phyloP scores from a whole-genome alignment of 768 basidiomycete species.

The Tricholoma saponaceum region DNA sequence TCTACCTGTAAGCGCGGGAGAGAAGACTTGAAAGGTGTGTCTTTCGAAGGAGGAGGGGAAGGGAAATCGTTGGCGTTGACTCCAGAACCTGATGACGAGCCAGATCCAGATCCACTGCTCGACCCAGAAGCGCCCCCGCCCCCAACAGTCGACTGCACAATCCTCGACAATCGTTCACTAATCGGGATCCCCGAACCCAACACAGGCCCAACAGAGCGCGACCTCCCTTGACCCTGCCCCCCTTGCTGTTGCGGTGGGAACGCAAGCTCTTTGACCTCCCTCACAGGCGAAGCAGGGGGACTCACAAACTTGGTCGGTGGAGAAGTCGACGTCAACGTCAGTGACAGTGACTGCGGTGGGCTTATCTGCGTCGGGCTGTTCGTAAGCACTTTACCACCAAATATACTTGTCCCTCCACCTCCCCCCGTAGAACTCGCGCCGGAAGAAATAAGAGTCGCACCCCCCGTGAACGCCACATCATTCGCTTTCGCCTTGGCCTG shows the following conservation, averaged over 20 bases:
- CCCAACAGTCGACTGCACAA: conserved; percentile 25
- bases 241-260: background rate
- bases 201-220: no score
- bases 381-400: conserved; percentile 5
- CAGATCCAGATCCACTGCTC: background rate
- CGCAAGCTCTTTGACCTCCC: conserved; percentile 12
- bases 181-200: conserved; percentile 31
- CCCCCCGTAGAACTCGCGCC: background rate
- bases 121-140: background rate
- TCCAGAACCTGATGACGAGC: background rate
- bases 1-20: background rate
- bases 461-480: conserved; percentile 35
- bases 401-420: background rate
- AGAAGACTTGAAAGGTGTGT: no score
- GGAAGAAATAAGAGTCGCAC: conserved; percentile 23
- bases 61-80: background rate
- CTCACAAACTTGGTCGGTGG: conserved; percentile 34
- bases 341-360: background rate
- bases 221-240: no score
- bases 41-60: background rate
- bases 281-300: conserved; percentile 31
- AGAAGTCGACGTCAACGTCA: conserved; percentile 16
- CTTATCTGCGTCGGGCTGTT: conserved; percentile 20
- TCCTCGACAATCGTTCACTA: conserved; percentile 38
- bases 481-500: conserved; percentile 15